Evolutionary conservation across 495 filamentous ascomycete genomes (phyloP), one percentile per base, ranked within the genome.

Genomic region (Xylaria telfairii): DNA sequence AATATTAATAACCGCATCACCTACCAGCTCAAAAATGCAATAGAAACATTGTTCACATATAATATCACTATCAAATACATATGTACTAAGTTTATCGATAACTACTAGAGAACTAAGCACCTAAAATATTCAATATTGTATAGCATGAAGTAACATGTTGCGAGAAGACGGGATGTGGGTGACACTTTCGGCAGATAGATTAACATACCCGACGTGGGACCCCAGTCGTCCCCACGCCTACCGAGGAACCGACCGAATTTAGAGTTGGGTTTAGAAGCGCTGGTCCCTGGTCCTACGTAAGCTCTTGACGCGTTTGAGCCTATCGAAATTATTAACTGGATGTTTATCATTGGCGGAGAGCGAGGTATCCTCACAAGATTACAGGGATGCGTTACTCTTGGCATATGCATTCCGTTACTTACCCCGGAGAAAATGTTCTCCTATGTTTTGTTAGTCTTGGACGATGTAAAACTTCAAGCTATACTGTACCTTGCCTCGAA

Each of bases 111-210:
- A 51, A 26, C 21, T 24, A 26, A 51, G 8, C 21, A 51, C 44
- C 7, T 17, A 47, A 46, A 47, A 47, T 47, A n/a, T 47, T 7
- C 44, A n/a, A 49, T 13, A 28, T 53, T 53, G 21, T 53, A 53
- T 26, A 53, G 49, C 49, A 28, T 53, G 24, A 53, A 28, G 21
- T 13, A n/a, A 41, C 34, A n/a, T 13, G n/a, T 19, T 4, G 32
- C 7, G 15, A 37, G 57, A 41, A 9, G 15, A 15, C 57, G 57
- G 57, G 34, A 37, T 39, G 57, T 61, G 57, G 57, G 57, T 2
- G 57, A 37, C 32, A 10, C 10, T 61, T 8, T 41, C 57, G 57
- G 57, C 57, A 61, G 5, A 61, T 61, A 61, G 41, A 61, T 61
- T 61, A 41, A 61, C 17, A 4, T 61, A n/a, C n/a, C 37, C 41